These are phyloP conservation scores for Carex cristatella DNA, from an alignment of 176 grass and related monocot species.

Conservation along the genomic window DNA sequence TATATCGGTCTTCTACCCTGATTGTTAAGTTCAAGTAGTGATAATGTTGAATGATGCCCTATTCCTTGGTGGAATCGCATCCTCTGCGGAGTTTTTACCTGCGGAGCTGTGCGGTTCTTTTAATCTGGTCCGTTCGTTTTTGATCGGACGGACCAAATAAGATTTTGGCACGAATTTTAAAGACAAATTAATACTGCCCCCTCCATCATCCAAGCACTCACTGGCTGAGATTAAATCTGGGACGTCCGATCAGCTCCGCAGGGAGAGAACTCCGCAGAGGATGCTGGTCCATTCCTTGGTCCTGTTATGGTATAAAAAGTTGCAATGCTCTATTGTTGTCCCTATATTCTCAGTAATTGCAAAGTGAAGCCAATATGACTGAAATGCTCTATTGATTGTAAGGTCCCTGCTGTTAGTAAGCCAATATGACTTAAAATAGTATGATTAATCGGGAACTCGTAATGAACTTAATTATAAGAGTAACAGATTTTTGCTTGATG, in stretches of 20 bases:
- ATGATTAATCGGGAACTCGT: neutral
- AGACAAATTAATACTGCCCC: no score
- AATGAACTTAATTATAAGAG: neutral
- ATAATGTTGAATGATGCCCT: neutral
- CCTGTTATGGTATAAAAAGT: neutral
- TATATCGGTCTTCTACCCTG: neutral
- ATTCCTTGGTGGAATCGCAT: neutral
- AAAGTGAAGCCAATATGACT: neutral
- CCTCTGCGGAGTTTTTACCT: no score
- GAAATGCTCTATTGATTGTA: neutral
- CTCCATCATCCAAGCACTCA: no score
- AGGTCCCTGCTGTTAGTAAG: neutral
- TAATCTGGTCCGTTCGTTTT: no score
- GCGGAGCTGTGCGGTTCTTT: no score
- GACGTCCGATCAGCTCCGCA: no score
- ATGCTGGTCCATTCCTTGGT: neutral
- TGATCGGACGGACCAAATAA: no score
- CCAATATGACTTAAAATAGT: neutral
- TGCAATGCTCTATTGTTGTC: neutral
- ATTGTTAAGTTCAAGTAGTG: neutral
- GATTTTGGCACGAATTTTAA: no score
- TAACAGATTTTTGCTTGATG: neutral
- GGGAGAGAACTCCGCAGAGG: no score
- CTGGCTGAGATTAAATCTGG: no score
- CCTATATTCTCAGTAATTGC: neutral